A percentile compares a stretch with the other conserved stretches of the same genome.
These are phyloP conservation scores for Calophaca sinica DNA, from an alignment of 306 rosid species.

Conservation along the genomic window DNA sequence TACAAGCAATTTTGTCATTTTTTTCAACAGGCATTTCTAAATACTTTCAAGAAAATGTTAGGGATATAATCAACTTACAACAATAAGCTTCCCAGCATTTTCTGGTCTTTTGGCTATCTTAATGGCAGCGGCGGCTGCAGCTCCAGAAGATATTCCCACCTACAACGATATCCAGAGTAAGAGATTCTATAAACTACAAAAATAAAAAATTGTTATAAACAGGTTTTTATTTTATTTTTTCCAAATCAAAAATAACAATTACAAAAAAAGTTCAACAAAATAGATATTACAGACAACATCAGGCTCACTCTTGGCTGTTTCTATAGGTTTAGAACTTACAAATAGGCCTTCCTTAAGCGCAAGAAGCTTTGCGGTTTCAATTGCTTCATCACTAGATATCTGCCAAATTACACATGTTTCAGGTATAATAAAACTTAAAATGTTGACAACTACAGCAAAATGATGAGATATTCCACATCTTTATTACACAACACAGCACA, in stretches of 20 bases:
- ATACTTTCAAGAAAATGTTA: background rate
- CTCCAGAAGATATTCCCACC: slow-evolving; percentile 87
- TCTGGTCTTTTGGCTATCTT: slow-evolving; percentile 73
- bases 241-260: slow-evolving; percentile 1
- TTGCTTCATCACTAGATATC: slow-evolving; percentile 77
- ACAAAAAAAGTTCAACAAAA: slow-evolving; percentile 5
- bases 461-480: background rate
- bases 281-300: background rate
- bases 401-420: slow-evolving; percentile 46
- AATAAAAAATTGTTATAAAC: background rate
- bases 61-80: slow-evolving; percentile 61
- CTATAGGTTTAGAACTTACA: slow-evolving; percentile 60
- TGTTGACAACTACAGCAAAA: slow-evolving; percentile 21
- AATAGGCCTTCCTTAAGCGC: slow-evolving; percentile 81
- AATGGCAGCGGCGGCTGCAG: slow-evolving; percentile 77
- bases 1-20: slow-evolving; percentile 16
- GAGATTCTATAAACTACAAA: slow-evolving; percentile 14
- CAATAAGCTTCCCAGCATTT: slow-evolving; percentile 76
- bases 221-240: background rate
- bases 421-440: slow-evolving; percentile 37
- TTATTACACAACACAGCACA: too few relatives aligned
- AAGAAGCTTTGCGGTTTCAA: slow-evolving; percentile 77
- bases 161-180: slow-evolving; percentile 43
- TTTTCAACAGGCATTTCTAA: slow-evolving; percentile 3
- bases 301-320: slow-evolving; percentile 12